phyloP scores from a whole-genome alignment of 192 early-diverging fungal species.

The Polychytrium aggregatum region DNA sequence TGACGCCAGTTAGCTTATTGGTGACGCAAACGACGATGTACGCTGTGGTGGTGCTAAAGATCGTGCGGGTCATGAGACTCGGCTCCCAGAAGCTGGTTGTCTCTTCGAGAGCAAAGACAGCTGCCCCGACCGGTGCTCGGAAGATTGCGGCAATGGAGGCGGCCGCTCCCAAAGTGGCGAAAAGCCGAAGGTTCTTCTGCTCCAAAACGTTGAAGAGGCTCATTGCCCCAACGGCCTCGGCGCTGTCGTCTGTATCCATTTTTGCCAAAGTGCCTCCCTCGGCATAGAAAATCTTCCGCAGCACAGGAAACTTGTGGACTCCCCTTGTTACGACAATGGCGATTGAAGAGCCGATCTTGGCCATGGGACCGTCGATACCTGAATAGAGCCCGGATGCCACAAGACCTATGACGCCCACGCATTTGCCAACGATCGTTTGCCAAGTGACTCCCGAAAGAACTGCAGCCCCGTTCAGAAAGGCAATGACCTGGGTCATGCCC shows the following conservation, averaged over 20 bases:
- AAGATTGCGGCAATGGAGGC: conserved; percentile 26
- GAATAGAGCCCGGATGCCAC: conserved; percentile 14
- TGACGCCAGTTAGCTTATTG: no score
- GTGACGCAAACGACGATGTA: conserved; percentile 20
- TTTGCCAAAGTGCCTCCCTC: no score
- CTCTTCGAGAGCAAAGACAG: conserved; percentile 27
- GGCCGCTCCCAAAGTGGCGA: conserved; percentile 24
- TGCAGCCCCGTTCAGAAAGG: conserved; percentile 19
- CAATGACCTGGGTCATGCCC: conserved; percentile 27
- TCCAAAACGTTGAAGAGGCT: conserved; percentile 16
- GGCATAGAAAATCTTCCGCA: conserved; percentile 14
- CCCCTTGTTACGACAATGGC: conserved; percentile 8
- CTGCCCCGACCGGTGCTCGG: conserved; percentile 19
- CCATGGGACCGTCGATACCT: conserved; percentile 26
- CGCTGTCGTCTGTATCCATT: neutral
- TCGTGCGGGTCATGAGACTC: conserved; percentile 9
- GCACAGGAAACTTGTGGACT: neutral
- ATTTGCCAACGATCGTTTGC: conserved; percentile 2
- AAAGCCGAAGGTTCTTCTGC: conserved; percentile 13
- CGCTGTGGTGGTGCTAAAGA: conserved; percentile 19
- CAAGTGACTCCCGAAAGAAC: conserved; percentile 10
- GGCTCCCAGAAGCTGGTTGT: conserved; percentile 24
- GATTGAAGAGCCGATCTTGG: conserved; percentile 18
- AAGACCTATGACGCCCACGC: conserved; percentile 13
- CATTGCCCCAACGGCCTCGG: conserved; percentile 7